Conservation (phyloP, 2,329 filamentous ascomycete species). For the Lecanoromycetidae sp. region DNA sequence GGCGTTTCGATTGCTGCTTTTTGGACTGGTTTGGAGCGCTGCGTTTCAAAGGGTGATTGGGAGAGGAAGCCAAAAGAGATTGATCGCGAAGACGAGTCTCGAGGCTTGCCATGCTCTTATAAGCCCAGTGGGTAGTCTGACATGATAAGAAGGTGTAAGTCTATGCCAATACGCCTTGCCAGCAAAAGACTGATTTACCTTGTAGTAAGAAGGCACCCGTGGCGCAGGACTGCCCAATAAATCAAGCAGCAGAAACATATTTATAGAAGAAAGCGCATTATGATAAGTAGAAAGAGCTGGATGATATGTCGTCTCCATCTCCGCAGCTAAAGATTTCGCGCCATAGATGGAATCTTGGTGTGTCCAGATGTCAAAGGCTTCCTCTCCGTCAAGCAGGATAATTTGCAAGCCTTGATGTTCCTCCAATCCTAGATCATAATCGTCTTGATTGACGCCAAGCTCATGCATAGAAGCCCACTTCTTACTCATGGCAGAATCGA, state of each 20-base stretch:
- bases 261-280: slow-evolving; percentile 65
- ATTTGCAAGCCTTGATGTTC: slow-evolving; percentile 79
- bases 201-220: slow-evolving; percentile 71
- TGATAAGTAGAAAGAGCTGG: slow-evolving; percentile 62
- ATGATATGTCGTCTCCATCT: slow-evolving; percentile 64
- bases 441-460: slow-evolving; percentile 38
- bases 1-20: slow-evolving; percentile 21
- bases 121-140: slow-evolving; percentile 91
- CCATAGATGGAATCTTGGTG: slow-evolving; percentile 79
- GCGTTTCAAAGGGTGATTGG: slow-evolving; percentile 14
- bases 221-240: slow-evolving; percentile 60
- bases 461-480: slow-evolving; percentile 68
- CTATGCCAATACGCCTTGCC: too few relatives aligned
- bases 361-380: slow-evolving; percentile 75
- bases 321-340: slow-evolving; percentile 64
- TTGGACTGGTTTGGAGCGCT: slow-evolving; percentile 25
- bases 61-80: slow-evolving; percentile 1
- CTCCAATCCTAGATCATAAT: slow-evolving; percentile 42
- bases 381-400: slow-evolving; percentile 82
- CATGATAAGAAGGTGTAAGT: too few relatives aligned
- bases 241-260: slow-evolving; percentile 83
- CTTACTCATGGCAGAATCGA: slow-evolving; percentile 65
- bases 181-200: too few relatives aligned
- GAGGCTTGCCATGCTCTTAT: slow-evolving; percentile 59
- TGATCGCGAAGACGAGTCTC: slow-evolving; percentile 56